Evolutionary conservation across 179 eudicot species (phyloP), one percentile per base, ranked within the genome.

Genomic region (Beta corolliflora): DNA sequence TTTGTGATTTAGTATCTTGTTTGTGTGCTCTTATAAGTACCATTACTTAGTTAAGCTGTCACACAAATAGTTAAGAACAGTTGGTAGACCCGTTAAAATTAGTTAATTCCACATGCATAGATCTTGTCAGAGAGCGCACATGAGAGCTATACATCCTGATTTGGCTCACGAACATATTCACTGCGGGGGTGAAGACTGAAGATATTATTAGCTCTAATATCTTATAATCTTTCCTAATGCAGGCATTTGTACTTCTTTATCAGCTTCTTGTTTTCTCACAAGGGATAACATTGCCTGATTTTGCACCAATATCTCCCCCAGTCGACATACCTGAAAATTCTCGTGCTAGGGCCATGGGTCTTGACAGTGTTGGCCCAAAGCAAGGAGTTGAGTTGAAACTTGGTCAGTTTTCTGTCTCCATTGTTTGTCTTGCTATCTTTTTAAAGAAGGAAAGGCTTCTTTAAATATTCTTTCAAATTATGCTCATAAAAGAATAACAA

Each of bases 181-280:
- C 48, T 56, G 0, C 0, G 14, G 29, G n/a, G 23, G 18, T 31
- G 77, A 55, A 74, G 64, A 53, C 18, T 31, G 77, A 55, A 74
- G 64, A 25, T 36, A 9, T 7, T 75, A 16, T 55, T 55, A 18
- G 0, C 16, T 13, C 9, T 71, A 73, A 78, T 81, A 59, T 73
- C 45, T 29, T 69, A 18, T 31, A 10, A 25, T 65, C 50, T 18
- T 41, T 82, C 31, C 10, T 55, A 54, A 78, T 58, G 68, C 83
- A 95, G 99, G 93, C 88, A 68, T 92, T 94, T 86, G 93, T 94
- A 46, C 92, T 95, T 73, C 91, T 89, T 77, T 91, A 88, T 89
- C 99, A 95, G 84, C 91, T 95, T 77, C 97, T 83, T 77, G 79
- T 87, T 63, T 94, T 94, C 87, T 90, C 91, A 41, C 81, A 79